phyloP scores from a whole-genome alignment of 345 rosid genomes.

The Eucalyptus curtisii region DNA sequence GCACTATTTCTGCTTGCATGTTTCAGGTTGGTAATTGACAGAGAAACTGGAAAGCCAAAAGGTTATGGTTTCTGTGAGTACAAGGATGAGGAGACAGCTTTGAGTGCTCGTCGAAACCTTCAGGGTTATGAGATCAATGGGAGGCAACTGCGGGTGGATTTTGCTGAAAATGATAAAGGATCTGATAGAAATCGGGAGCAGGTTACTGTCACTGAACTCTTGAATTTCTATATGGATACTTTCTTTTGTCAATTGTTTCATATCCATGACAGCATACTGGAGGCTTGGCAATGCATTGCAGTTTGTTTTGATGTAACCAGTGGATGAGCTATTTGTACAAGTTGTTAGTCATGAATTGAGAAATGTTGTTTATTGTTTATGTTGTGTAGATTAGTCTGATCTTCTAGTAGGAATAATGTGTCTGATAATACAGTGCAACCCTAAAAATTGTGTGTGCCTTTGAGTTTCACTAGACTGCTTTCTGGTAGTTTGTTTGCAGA shows the following conservation, averaged over 20 bases:
- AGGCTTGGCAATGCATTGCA: neutral
- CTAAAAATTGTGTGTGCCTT: neutral
- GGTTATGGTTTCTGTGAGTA: slow-evolving; percentile 99
- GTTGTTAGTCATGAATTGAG: neutral
- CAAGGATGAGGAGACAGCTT: slow-evolving; percentile 95
- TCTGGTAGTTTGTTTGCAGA: neutral
- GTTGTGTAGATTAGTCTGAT: neutral
- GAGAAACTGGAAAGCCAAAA: slow-evolving; percentile 98
- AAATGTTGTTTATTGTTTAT: neutral
- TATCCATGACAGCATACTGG: neutral
- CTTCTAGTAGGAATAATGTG: neutral
- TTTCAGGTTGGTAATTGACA: slow-evolving; percentile 84
- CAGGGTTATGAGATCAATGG: slow-evolving; percentile 94
- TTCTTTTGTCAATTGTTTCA: neutral
- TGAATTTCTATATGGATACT: neutral
- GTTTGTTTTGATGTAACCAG: neutral
- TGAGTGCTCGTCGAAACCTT: slow-evolving; percentile 98
- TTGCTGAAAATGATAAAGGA: slow-evolving; percentile 97
- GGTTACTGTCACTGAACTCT: slow-evolving; percentile 12
- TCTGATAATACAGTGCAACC: neutral
- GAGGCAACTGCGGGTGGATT: slow-evolving; percentile 92
- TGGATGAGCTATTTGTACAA: neutral
- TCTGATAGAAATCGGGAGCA: slow-evolving; percentile 69
- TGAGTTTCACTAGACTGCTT: neutral
- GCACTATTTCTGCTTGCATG: neutral